phyloP scores from a whole-genome alignment of 164 flowering plant genomes.

The Vitis labrusca region DNA sequence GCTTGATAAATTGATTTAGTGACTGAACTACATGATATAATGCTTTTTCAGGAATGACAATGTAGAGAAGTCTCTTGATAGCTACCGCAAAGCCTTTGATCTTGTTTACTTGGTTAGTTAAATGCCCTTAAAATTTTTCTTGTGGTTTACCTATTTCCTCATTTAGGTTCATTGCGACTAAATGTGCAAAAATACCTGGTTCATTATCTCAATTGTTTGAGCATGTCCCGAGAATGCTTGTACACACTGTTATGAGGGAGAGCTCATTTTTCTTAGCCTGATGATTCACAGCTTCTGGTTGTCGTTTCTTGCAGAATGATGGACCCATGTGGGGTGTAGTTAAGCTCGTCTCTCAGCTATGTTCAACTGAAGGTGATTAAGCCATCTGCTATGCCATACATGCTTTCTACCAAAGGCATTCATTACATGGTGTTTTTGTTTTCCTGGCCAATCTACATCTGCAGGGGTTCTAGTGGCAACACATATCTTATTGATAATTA shows the following conservation, averaged over 20 bases:
- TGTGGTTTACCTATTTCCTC: background rate
- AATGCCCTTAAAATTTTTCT: background rate
- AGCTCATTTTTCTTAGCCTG: too few species aligned
- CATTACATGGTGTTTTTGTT: background rate
- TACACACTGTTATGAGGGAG: too few species aligned
- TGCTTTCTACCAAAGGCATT: background rate
- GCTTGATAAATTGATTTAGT: background rate
- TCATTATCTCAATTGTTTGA: too few species aligned
- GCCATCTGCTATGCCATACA: background rate
- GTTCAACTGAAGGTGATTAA: constrained; percentile 13
- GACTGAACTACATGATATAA: background rate
- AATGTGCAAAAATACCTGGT: too few species aligned
- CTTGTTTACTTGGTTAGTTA: constrained; percentile 72
- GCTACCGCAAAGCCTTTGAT: constrained; percentile 71
- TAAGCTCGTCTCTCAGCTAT: constrained; percentile 59
- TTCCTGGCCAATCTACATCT: background rate
- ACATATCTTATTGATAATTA: too few species aligned
- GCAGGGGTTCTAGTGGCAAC: too few species aligned
- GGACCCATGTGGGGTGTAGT: constrained; percentile 80
- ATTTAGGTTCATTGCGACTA: background rate
- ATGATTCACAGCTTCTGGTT: background rate
- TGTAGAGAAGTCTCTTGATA: constrained; percentile 58
- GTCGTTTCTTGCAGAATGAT: constrained; percentile 63
- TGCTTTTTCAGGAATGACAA: constrained; percentile 73
- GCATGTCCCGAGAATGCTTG: too few species aligned